Conservation (phyloP, 257 asterid species). For the Solanum bulbocastanum region DNA sequence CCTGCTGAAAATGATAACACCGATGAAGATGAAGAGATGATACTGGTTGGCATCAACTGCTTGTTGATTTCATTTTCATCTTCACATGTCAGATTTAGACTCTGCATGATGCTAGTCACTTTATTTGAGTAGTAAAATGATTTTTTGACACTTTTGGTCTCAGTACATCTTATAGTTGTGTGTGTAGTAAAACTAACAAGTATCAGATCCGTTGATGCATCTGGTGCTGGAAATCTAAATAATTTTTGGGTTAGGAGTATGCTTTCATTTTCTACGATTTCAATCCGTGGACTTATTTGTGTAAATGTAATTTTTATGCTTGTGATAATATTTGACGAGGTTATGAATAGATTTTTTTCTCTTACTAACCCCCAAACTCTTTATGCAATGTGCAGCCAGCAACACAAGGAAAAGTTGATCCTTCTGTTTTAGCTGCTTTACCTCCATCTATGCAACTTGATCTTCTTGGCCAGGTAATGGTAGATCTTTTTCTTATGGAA, state of each 20-base stretch:
- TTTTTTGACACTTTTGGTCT: background rate
- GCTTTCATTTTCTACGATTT: background rate
- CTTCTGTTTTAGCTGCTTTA: slow-evolving; percentile 80
- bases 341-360: background rate
- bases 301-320: background rate
- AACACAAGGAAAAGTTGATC: slow-evolving; percentile 86
- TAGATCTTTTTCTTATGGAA: background rate
- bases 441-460: slow-evolving; percentile 99
- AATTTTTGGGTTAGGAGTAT: background rate
- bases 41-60: slow-evolving; percentile 45
- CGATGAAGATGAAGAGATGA: slow-evolving; percentile 77
- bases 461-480: slow-evolving; percentile 87
- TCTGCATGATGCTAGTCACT: background rate
- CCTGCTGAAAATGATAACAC: slow-evolving; percentile 32
- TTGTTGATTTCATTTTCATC: background rate
- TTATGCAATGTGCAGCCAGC: slow-evolving; percentile 47
- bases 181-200: background rate
- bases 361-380: background rate
- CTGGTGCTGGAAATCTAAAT: background rate
- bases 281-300: background rate
- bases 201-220: background rate
- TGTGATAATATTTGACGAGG: background rate
- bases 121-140: background rate
- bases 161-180: background rate
- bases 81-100: background rate